Percentiles rank a stretch among this genome's conserved stretches.
Evolutionary conservation across 352 stramenopile species (phyloP).

Genomic region (Phytophthora lateralis): DNA sequence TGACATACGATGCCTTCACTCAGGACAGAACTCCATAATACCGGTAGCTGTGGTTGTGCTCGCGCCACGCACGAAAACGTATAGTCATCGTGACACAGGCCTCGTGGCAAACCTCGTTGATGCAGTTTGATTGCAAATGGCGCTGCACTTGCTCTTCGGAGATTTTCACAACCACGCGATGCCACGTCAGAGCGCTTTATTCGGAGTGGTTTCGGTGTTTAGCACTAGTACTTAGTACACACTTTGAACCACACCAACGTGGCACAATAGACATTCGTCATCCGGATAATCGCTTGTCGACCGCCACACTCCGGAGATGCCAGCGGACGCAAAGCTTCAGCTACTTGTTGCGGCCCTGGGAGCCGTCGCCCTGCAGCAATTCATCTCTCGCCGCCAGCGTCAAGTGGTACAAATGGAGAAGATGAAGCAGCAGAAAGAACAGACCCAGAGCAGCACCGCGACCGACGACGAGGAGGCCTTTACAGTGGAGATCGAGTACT

Average conservation of each 20-base stretch:
- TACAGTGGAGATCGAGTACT: constrained; percentile 93
- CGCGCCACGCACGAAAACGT: not conserved
- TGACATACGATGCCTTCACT: no score
- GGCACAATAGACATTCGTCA: not conserved
- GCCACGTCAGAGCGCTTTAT: constrained; percentile 27
- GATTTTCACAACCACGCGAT: constrained; percentile 17
- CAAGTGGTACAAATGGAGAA: constrained; percentile 9
- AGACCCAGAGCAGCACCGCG: not conserved
- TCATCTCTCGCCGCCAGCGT: constrained; percentile 23
- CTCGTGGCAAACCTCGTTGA: constrained; percentile 20
- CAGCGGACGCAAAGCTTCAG: constrained; percentile 28
- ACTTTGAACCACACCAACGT: not conserved
- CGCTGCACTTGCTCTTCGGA: not conserved
- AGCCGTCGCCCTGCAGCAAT: constrained; percentile 54
- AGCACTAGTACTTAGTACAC: constrained; percentile 14
- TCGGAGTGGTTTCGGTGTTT: constrained; percentile 22
- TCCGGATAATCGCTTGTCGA: constrained; percentile 8
- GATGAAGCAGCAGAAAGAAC: constrained; percentile 12
- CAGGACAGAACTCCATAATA: no score
- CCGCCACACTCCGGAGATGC: constrained; percentile 17
- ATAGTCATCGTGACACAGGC: constrained; percentile 22
- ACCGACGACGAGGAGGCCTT: constrained; percentile 35
- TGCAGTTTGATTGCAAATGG: constrained; percentile 34
- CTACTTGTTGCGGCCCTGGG: constrained; percentile 32
- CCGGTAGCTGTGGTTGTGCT: no score